phyloP scores from a whole-genome alignment of 1,284 basidiomycete species.

The Cryptococcus jaspeensis region DNA sequence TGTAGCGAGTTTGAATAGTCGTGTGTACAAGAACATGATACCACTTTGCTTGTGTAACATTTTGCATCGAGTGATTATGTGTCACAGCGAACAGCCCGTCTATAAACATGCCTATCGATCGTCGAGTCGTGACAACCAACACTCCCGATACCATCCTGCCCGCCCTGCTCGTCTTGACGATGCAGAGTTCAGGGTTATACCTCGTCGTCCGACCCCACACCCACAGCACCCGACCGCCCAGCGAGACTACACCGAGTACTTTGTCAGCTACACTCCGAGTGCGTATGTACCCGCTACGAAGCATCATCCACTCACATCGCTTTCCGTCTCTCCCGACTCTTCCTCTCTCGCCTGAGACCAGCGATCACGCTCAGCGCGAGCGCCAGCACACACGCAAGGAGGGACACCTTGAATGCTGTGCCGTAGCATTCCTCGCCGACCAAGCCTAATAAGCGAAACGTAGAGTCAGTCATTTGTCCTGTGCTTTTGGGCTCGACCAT shows the following conservation, averaged over 20 bases:
- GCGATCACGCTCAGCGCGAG: constrained; percentile 38
- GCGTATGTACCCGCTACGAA: background rate
- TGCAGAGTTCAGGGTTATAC: background rate
- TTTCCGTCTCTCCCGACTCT: constrained; percentile 15
- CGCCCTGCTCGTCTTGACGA: no score
- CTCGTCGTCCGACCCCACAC: constrained; percentile 6
- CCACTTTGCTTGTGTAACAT: no score
- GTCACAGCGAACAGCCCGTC: no score
- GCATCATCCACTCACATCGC: constrained; percentile 9
- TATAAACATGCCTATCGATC: no score
- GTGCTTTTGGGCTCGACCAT: no score
- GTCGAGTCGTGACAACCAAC: background rate
- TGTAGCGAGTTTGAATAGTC: no score
- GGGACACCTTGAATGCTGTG: constrained; percentile 45
- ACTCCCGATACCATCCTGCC: no score
- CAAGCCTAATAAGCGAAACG: constrained; percentile 25
- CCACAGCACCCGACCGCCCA: background rate
- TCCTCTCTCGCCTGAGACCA: constrained; percentile 39
- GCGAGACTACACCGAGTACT: constrained; percentile 4
- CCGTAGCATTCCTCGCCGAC: constrained; percentile 46
- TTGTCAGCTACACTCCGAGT: background rate
- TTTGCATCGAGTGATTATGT: no score
- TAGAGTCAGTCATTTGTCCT: no score
- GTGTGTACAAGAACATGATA: no score
- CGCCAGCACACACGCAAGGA: constrained; percentile 37